A percentile compares a stretch with the other conserved stretches of the same genome.
Evolutionary conservation across 2,329 filamentous ascomycete genomes (phyloP).

Genomic region (Fusarium clavum): DNA sequence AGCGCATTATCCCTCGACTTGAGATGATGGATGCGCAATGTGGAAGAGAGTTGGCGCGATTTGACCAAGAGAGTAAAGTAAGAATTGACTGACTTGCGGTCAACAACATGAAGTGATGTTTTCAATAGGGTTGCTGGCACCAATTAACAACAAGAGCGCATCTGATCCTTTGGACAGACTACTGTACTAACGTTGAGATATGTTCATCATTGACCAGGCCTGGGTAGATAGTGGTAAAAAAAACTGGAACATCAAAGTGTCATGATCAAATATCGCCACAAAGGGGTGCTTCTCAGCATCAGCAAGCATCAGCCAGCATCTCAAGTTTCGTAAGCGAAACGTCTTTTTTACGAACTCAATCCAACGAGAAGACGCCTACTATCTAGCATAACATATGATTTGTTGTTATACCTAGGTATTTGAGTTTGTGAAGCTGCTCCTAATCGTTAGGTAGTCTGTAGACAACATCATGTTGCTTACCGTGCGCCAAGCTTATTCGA

Average conservation of each 20-base stretch:
- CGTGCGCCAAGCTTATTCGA: conserved; percentile 34
- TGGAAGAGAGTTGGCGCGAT: conserved; percentile 18
- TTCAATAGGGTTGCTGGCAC: not conserved
- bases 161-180: not conserved
- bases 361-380: not conserved
- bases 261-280: conserved; percentile 25
- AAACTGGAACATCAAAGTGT: conserved; percentile 25
- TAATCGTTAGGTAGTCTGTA: not conserved
- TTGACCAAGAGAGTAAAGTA: not conserved
- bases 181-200: not conserved
- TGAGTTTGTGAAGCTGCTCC: not conserved
- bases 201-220: not conserved
- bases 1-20: conserved; percentile 34
- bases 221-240: conserved; percentile 16
- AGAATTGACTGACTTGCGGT: conserved; percentile 3
- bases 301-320: not conserved
- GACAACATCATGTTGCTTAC: conserved; percentile 17
- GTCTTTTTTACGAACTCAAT: not conserved
- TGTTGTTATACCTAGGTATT: not conserved
- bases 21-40: conserved; percentile 17
- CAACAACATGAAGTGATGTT: not conserved
- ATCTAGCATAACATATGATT: not conserved
- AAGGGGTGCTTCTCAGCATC: conserved; percentile 10
- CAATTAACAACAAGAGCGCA: not conserved
- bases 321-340: not conserved